phyloP scores from a whole-genome alignment of 2,329 filamentous ascomycete genomes.

The Fusarium buxicola region DNA sequence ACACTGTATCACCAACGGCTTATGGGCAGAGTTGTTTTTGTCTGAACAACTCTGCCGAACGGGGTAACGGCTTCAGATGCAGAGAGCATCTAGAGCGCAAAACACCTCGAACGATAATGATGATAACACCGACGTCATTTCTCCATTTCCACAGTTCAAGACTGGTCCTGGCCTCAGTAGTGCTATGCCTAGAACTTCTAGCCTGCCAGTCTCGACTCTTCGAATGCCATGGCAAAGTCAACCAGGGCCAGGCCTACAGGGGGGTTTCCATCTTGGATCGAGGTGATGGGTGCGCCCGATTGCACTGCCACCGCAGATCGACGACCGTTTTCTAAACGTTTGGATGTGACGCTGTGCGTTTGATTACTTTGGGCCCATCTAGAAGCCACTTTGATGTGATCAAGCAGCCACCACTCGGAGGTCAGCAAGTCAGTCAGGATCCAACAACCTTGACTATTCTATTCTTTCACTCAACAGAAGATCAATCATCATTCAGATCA shows the following conservation, averaged over 20 bases:
- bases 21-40: neutral
- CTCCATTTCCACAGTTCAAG: slow-evolving; percentile 13
- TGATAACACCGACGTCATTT: slow-evolving; percentile 30
- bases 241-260: slow-evolving; percentile 26
- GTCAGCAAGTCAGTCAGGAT: too few species aligned
- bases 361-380: neutral
- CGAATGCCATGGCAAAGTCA: slow-evolving; percentile 23
- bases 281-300: neutral
- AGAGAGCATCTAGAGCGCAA: slow-evolving; percentile 9
- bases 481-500: neutral
- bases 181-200: slow-evolving; percentile 35
- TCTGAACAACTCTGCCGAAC: neutral
- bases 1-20: neutral
- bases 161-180: slow-evolving; percentile 31
- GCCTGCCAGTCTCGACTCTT: slow-evolving; percentile 33
- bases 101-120: slow-evolving; percentile 10
- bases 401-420: too few species aligned
- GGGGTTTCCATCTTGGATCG: slow-evolving; percentile 9
- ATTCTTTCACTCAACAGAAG: too few species aligned
- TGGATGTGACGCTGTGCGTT: neutral
- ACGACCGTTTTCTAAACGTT: neutral
- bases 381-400: too few species aligned
- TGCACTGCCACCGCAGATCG: slow-evolving; percentile 1
- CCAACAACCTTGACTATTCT: too few species aligned
- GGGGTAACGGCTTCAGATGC: neutral